Evolutionary conservation across 2,329 filamentous ascomycete species (phyloP), one percentile per base, ranked within the genome.

Genomic region (Beauveria rudraprayagi): DNA sequence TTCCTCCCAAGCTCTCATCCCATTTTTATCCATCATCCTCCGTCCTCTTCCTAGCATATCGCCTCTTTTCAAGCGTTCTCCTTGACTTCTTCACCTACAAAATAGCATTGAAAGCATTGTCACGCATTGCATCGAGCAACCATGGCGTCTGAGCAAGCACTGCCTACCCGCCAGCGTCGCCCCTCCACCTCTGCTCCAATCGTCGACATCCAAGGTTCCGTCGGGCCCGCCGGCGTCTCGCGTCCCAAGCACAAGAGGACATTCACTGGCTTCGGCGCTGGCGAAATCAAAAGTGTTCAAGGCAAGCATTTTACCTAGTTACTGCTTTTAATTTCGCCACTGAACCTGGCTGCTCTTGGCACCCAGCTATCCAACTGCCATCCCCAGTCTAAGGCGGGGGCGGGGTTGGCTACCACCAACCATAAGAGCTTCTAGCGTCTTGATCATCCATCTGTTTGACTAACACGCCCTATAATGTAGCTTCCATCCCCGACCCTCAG

Each of bases 191-290:
- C 89, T 66, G 90, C 90, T 67, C 92, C 92, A 52, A 87, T 97
- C 67, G 85, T 90, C 65, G 91, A 96, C 72, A 87, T 97, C 64
- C 83, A 90, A 74, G 92, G 92, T 66, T 88, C 90, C 19, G 85
- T 97, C 61, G 89, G 89, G n/a, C 91, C 92, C 46, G 88, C 87
- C 47, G 93, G 95, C 72, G 87, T 89, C 76, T 85, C 83, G 28
- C 84, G 94, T 63, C 94, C 94, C 51, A 99, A 97, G 79, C 94
- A 99, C 79, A 97, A 91, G 81, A 86, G 94, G 67, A 97, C 93
- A n/a, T 90, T 90, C 66, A 99, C 94, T 10, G 94, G 94, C 9
- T 94, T 97, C 71, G 92, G 92, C 40, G 83, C 92, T 30, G 80
- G 84, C 41, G 94, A 99, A 72, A 97, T 97, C 80, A 97, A 96